phyloP scores from a whole-genome alignment of 495 filamentous ascomycete species.

The Penicillium ucsense region DNA sequence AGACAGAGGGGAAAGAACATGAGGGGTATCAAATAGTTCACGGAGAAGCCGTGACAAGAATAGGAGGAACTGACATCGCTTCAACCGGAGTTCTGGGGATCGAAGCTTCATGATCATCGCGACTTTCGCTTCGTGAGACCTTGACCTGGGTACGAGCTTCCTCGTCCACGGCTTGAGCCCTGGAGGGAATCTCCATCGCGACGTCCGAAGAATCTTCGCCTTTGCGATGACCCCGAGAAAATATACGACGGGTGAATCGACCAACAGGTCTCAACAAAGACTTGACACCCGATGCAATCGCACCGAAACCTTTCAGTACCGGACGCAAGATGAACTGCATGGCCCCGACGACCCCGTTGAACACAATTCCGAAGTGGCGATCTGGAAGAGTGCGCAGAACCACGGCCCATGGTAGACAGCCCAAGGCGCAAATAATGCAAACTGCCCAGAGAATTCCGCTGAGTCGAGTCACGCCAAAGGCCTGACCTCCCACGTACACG shows the following conservation, averaged over 20 bases:
- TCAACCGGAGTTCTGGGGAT: slow-evolving; percentile 4
- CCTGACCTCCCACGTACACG: slow-evolving; percentile 61
- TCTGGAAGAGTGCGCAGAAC: slow-evolving; percentile 61
- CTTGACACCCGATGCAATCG: slow-evolving; percentile 10
- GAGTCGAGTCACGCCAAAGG: slow-evolving; percentile 64
- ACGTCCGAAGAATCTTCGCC: background rate
- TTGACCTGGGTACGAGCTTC: slow-evolving; percentile 6
- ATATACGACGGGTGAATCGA: slow-evolving; percentile 13
- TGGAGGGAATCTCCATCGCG: background rate
- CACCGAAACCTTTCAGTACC: slow-evolving; percentile 12
- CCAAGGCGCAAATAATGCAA: slow-evolving; percentile 58
- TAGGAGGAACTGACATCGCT: slow-evolving; percentile 22
- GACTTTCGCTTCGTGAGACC: slow-evolving; percentile 5
- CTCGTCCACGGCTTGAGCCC: slow-evolving; percentile 5
- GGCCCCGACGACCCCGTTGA: slow-evolving; percentile 21
- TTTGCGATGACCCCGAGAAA: slow-evolving; percentile 1
- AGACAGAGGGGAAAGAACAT: background rate
- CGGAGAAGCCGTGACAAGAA: slow-evolving; percentile 28
- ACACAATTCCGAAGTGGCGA: slow-evolving; percentile 37
- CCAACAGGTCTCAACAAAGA: slow-evolving; percentile 14
- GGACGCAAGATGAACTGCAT: slow-evolving; percentile 22
- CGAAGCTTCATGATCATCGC: slow-evolving; percentile 6
- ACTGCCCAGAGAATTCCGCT: slow-evolving; percentile 65
- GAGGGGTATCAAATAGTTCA: background rate
- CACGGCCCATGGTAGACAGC: slow-evolving; percentile 67